phyloP scores from a whole-genome alignment of 2,329 filamentous ascomycete genomes.

The Periconia digitata region DNA sequence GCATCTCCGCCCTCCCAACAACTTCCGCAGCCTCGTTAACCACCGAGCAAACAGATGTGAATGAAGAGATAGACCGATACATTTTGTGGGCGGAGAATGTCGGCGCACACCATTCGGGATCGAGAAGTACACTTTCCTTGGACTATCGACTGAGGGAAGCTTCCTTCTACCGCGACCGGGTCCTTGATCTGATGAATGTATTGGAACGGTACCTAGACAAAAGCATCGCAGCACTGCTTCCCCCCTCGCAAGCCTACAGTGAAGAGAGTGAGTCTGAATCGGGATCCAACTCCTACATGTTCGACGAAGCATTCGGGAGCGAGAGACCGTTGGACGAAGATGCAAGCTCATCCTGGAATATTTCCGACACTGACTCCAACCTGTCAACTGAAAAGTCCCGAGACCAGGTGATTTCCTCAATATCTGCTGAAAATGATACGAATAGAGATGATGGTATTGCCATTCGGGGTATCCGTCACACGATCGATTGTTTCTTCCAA shows the following conservation, averaged over 20 bases:
- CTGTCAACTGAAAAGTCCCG: background rate
- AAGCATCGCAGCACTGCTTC: background rate
- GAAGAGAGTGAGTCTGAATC: background rate
- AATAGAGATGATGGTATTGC: background rate
- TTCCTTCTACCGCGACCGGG: conserved; percentile 15
- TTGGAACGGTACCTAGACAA: background rate
- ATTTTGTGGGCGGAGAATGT: conserved; percentile 20
- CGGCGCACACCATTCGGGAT: conserved; percentile 14
- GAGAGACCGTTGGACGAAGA: background rate
- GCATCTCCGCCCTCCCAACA: too few species aligned
- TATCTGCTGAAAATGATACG: background rate
- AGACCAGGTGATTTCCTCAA: background rate
- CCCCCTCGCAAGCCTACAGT: background rate
- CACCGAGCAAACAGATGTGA: background rate
- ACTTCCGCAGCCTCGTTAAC: background rate
- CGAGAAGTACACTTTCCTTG: conserved; percentile 12
- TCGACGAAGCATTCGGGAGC: background rate
- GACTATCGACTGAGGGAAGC: conserved; percentile 20
- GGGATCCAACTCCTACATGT: background rate
- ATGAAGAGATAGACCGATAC: conserved; percentile 19
- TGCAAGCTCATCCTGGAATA: conserved; percentile 5
- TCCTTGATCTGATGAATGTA: background rate
- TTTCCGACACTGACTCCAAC: conserved; percentile 1
- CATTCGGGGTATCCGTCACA: background rate
- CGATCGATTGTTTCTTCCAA: background rate